phyloP scores from a whole-genome alignment of 306 rosid species.

The Pachyrhizus erosus region DNA sequence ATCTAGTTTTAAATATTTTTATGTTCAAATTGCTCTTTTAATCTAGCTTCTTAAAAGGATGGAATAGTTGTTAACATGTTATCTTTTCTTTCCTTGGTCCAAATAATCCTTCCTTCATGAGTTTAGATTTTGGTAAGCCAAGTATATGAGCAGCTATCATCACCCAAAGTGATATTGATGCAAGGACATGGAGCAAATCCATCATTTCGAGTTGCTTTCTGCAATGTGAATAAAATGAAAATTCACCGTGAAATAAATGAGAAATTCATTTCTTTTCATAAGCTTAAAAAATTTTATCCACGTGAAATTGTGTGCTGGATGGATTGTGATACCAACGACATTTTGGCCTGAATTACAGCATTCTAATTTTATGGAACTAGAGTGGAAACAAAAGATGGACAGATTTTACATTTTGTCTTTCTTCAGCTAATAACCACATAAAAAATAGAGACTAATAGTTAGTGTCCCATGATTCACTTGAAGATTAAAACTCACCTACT shows the following conservation, averaged over 20 bases:
- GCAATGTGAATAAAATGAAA: conserved; percentile 4
- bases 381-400: neutral
- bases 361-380: conserved; percentile 36
- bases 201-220: neutral
- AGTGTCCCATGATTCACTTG: conserved; percentile 44
- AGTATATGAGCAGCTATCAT: neutral
- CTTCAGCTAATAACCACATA: conserved; percentile 24
- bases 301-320: conserved; percentile 38
- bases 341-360: conserved; percentile 32
- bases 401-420: conserved; percentile 14
- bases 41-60: neutral
- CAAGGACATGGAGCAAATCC: conserved; percentile 4
- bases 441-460: conserved; percentile 23
- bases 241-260: conserved; percentile 22
- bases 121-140: neutral
- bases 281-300: conserved; percentile 21
- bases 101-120: neutral
- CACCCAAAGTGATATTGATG: conserved; percentile 9
- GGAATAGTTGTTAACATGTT: neutral
- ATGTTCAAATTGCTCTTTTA: neutral
- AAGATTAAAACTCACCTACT: conserved; percentile 39
- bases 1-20: neutral
- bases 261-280: neutral
- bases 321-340: conserved; percentile 31
- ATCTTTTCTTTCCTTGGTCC: conserved; percentile 2